Evolutionary conservation across 805 yeast species (phyloP).

Genomic region (Kodamaea leandrae): DNA sequence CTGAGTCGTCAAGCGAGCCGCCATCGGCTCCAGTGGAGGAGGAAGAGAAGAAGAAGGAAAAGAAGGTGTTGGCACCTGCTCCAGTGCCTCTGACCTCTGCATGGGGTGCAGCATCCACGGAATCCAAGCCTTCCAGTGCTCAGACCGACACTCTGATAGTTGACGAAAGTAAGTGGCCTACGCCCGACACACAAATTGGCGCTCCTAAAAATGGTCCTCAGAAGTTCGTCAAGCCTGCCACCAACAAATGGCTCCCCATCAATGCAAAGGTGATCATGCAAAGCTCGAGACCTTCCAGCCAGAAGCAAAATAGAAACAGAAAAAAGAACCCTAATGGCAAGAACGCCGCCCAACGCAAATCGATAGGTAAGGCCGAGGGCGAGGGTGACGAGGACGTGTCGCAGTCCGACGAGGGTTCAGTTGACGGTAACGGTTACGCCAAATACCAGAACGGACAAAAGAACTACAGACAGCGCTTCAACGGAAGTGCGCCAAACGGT

Average conservation of each 20-base stretch:
- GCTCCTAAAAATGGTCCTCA: slow-evolving; percentile 19
- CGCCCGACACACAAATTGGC: slow-evolving; percentile 30
- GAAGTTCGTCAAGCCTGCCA: slow-evolving; percentile 41
- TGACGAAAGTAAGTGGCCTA: slow-evolving; percentile 45
- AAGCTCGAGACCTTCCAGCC: slow-evolving; percentile 27
- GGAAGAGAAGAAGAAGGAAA: slow-evolving; percentile 17
- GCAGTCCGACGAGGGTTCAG: background rate
- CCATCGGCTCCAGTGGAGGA: slow-evolving; percentile 10
- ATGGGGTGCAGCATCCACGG: slow-evolving; percentile 33
- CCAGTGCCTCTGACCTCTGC: slow-evolving; percentile 45
- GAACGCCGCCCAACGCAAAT: slow-evolving; percentile 4
- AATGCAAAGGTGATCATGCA: slow-evolving; percentile 42
- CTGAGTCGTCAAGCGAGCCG: slow-evolving; percentile 6
- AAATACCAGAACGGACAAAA: slow-evolving; percentile 1
- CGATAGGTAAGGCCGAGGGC: slow-evolving; percentile 6
- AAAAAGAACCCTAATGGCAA: slow-evolving; percentile 21
- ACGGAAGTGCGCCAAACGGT: slow-evolving; percentile 7
- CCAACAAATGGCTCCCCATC: slow-evolving; percentile 46
- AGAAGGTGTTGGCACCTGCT: slow-evolving; percentile 43
- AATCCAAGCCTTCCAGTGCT: slow-evolving; percentile 9
- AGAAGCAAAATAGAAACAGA: slow-evolving; percentile 24
- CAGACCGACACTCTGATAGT: slow-evolving; percentile 20
- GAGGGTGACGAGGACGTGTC: slow-evolving; percentile 3
- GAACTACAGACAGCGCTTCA: slow-evolving; percentile 9
- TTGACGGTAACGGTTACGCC: background rate